Evolutionary conservation across 1,284 basidiomycete genomes (phyloP), one percentile per base, ranked within the genome.

Genomic region (Cutaneotrichosporon spelunceum): DNA sequence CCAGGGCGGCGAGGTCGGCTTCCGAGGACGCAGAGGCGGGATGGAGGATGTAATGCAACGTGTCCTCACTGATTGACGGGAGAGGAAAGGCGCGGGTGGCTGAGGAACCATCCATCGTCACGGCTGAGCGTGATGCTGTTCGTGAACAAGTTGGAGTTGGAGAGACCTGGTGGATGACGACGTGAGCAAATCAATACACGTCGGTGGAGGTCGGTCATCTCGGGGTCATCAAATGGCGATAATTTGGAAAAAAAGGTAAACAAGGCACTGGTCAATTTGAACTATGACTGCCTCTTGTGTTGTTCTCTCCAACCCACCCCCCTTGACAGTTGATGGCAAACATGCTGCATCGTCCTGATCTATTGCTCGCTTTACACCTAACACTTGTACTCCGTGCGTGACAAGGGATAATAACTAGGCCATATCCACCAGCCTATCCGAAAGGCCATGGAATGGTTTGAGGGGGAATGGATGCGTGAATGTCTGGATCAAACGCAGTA

Each of bases 61-160:
- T 88, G 73, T 94, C 92, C 72, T 93, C 89, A n/a, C 90, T 83
- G 59, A 94, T 88, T 13, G 73, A 66, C 27, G 77, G 75, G n/a
- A 77, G 66, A 6, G 75, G 75, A 54, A 78, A 77, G 7, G 73
- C 66, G 29, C 68, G 47, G n/a, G 66, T 9, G 3, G 44, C n/a
- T n/a, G 44, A 45, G 44, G n/a, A 21, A 24, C 21, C 44, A n/a
- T 45, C 44, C 44, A 45, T 47, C 39, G 45, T 66, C 60, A 70
- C 71, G 10, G 72, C 30, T 21, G 30, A 19, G 30, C 8, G 33
- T 23, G 26, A 19, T 53, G 29, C 11, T 21, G 33, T 42, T 39
- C 1, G 3, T 49, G n/a, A n/a, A n/a, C n/a, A n/a, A n/a, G n/a
- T n/a, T n/a, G n/a, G n/a, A n/a, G n/a, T n/a, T n/a, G n/a, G n/a